Base-by-base conservation (phyloP, 306 rosid species). In the Arachis stenosperma region DNA sequence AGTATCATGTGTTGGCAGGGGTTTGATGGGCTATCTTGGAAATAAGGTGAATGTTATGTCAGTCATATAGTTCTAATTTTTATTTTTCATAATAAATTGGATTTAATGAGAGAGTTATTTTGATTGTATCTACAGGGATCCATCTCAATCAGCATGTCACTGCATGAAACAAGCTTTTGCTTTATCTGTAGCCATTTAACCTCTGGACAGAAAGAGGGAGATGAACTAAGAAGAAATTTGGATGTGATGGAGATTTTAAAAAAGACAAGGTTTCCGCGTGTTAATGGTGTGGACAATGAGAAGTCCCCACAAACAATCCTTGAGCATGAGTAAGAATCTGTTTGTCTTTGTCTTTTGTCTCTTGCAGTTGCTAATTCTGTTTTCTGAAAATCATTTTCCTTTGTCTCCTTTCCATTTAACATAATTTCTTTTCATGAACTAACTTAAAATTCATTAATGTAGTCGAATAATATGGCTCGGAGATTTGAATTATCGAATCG, bases 391-490 rank as follows among this genome's bases (percentile, higher is more conserved):
- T 1, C 48, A 52, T 50, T 13, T 57, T 64, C 66, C 5, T 33
- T 33, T 33, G 37, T 33, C 37, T 33, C 15, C 58, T 67, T 74
- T 36, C 27, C 39, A 47, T 44, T 74, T 9, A 17, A 70, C 53
- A 41, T 7, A 13, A 14, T 6, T 17, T 37, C 3, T 33, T 56
- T 75, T 50, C 75, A 40, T 79, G 47, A 72, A 51, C 83, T 83
- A 54, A 81, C 48, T 41, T 12, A 55, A 39, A 22, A 46, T 44
- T 54, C 61, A 62, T 77, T 65, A 9, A 15, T 79, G 53, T 63
- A 95, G 99, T 88, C 98, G 98, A 41, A 81, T 92, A 30, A 92
- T 95, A 75, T 95, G 99, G 99, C 99, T 95, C 54, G 99, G 99
- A 82, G 99, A 95, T 92, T 73, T 95, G 65, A 95, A 95, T 78